These are phyloP conservation scores for Hyparrhenia diplandra DNA, from an alignment of 176 grass and related monocot genomes.

Conservation along the genomic window DNA sequence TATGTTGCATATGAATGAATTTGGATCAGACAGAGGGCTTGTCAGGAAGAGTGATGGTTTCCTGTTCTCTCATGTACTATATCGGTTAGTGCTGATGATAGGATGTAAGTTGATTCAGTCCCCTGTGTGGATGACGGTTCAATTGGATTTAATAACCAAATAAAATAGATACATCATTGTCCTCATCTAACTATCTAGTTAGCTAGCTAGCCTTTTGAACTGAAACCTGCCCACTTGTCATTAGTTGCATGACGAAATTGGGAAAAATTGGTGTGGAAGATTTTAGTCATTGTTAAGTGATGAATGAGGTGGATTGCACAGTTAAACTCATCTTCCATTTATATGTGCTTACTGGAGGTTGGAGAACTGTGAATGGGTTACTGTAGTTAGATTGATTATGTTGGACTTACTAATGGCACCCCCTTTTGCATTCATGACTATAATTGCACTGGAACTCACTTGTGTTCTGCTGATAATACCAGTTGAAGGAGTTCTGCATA, in stretches of 20 bases:
- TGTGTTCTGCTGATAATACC: background rate
- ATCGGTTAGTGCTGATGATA: background rate
- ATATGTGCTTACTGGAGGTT: background rate
- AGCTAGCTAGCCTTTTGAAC: background rate
- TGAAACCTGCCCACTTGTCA: background rate
- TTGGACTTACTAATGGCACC: background rate
- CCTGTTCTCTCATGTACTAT: background rate
- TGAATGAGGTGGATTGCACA: background rate
- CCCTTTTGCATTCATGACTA: background rate
- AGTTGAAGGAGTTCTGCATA: background rate
- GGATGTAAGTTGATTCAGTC: background rate
- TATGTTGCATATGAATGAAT: background rate
- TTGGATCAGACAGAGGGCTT: background rate
- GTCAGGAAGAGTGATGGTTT: background rate
- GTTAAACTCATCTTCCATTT: background rate
- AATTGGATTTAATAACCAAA: background rate
- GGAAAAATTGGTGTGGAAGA: background rate
- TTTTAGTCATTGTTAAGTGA: background rate
- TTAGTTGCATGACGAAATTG: background rate
- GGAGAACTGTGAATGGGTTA: background rate
- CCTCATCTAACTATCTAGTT: background rate
- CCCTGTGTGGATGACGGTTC: background rate
- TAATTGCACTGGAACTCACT: background rate
- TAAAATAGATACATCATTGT: background rate
- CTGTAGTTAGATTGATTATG: background rate